Conservation (phyloP, 768 basidiomycete species). For the Hysterangium stoloniferum region DNA sequence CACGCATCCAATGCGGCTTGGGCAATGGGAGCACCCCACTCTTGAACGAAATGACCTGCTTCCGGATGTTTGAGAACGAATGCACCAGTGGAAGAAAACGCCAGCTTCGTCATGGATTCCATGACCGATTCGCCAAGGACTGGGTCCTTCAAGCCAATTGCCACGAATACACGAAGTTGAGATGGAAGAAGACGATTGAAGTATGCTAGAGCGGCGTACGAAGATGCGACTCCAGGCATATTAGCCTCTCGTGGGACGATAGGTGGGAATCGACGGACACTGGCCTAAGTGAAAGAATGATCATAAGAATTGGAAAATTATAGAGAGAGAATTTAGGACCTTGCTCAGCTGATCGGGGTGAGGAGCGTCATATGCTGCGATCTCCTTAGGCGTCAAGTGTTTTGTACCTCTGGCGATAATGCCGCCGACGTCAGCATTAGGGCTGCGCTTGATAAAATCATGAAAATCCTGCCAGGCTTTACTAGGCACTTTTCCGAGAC, state of each 20-base stretch:
- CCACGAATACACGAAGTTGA: slow-evolving; percentile 7
- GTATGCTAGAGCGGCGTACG: slow-evolving; percentile 6
- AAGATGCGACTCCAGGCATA: slow-evolving; percentile 9
- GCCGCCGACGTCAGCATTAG: slow-evolving; percentile 7
- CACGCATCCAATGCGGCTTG: slow-evolving; percentile 8
- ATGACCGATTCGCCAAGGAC: slow-evolving; percentile 8
- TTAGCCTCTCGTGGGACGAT: slow-evolving; percentile 6
- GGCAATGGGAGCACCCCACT: slow-evolving; percentile 9
- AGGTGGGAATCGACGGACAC: slow-evolving; percentile 10
- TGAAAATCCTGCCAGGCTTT: slow-evolving; percentile 10
- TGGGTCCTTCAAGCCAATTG: slow-evolving; percentile 7
- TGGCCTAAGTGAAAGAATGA: background rate
- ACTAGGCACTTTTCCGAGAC: slow-evolving; percentile 8
- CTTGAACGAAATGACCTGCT: slow-evolving; percentile 12
- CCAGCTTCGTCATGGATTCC: background rate
- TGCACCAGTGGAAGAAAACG: background rate
- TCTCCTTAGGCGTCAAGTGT: slow-evolving; percentile 8
- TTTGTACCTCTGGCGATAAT: slow-evolving; percentile 7
- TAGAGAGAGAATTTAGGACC: background rate
- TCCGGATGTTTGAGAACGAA: slow-evolving; percentile 8
- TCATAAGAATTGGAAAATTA: background rate
- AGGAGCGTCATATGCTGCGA: slow-evolving; percentile 10
- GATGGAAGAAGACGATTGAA: slow-evolving; percentile 7
- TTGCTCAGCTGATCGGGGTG: slow-evolving; percentile 8
- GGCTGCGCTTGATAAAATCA: slow-evolving; percentile 9